These are phyloP conservation scores for Eragrostis tef DNA, from an alignment of 202 grass and related monocot species.

Conservation along the genomic window DNA sequence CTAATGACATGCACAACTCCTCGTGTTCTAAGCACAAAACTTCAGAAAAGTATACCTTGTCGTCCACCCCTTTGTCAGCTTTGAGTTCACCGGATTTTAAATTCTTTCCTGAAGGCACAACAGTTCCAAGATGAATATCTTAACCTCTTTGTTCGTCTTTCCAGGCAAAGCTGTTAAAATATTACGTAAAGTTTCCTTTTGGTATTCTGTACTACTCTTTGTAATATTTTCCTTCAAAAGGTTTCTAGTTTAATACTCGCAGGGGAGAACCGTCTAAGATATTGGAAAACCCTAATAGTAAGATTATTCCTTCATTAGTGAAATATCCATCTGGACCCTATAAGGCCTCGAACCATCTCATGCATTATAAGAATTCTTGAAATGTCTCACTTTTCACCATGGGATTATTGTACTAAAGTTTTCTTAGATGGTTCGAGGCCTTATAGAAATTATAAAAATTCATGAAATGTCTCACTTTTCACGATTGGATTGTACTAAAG, in stretches of 20 bases:
- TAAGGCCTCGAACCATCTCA: no score
- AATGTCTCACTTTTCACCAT: no score
- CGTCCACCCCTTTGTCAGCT: slow-evolving; percentile 51
- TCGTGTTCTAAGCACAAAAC: slow-evolving; percentile 37
- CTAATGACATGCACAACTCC: slow-evolving; percentile 25
- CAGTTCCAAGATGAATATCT: slow-evolving; percentile 52
- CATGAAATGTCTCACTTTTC: background rate
- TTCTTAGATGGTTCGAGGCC: background rate
- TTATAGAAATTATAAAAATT: background rate
- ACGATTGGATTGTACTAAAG: background rate
- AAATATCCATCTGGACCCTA: no score
- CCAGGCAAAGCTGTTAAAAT: slow-evolving; percentile 41
- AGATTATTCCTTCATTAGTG: no score
- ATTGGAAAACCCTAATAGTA: background rate
- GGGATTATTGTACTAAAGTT: no score
- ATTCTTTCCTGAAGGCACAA: slow-evolving; percentile 45
- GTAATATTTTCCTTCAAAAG: slow-evolving; percentile 28
- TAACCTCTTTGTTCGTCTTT: slow-evolving; percentile 45
- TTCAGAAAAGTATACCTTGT: slow-evolving; percentile 34
- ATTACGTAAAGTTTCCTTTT: slow-evolving; percentile 31
- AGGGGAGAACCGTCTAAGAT: background rate
- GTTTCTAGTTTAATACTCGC: background rate
- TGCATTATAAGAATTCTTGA: no score
- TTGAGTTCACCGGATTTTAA: slow-evolving; percentile 44
- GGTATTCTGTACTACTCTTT: slow-evolving; percentile 28